These are phyloP conservation scores for Penicillium griseofulvum DNA, from an alignment of 2,329 filamentous ascomycete species.

Conservation along the genomic window DNA sequence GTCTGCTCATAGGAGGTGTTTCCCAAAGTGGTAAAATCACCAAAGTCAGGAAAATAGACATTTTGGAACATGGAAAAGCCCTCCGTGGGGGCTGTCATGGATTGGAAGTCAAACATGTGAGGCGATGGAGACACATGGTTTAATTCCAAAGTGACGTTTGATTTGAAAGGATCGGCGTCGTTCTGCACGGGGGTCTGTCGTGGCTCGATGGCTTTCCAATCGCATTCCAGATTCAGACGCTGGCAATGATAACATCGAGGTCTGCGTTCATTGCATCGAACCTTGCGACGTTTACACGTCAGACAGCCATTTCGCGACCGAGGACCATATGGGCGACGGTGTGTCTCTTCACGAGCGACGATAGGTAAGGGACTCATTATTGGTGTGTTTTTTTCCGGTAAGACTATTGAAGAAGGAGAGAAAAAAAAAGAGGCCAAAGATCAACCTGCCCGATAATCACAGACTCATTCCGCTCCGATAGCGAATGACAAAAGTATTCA, in stretches of 20 bases:
- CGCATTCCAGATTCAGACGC: neutral
- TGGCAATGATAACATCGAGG: conserved; percentile 1
- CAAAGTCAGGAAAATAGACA: neutral
- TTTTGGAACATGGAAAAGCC: neutral
- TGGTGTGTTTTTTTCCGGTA: neutral
- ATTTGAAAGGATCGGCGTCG: neutral
- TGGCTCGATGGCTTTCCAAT: neutral
- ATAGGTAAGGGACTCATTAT: neutral
- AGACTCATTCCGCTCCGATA: neutral
- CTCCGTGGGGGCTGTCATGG: neutral
- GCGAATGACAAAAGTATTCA: neutral
- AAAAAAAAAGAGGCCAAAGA: neutral
- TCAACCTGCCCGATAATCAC: neutral
- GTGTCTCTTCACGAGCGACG: neutral
- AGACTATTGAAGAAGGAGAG: neutral
- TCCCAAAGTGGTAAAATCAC: neutral
- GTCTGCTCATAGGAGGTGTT: neutral
- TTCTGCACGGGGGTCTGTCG: neutral
- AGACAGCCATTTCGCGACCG: neutral
- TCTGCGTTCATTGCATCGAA: neutral
- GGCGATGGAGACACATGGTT: neutral
- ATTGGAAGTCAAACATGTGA: neutral
- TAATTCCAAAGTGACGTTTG: neutral
- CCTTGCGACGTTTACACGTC: neutral
- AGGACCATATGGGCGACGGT: neutral